Conservation (phyloP, 306 rosid species). For the Vicia sativa region DNA sequence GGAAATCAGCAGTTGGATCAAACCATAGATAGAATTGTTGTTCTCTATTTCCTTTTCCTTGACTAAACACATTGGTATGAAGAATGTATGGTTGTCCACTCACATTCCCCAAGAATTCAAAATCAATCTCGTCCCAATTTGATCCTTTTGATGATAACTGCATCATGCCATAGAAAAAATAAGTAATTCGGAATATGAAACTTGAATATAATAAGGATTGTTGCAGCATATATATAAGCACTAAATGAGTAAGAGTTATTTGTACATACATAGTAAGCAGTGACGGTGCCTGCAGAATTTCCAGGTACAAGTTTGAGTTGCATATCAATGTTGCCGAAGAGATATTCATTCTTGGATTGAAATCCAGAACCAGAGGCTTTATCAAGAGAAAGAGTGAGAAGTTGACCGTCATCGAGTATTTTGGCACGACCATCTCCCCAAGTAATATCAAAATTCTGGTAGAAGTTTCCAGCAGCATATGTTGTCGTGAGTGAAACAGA, state of each 20-base stretch:
- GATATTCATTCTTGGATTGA: constrained; percentile 54
- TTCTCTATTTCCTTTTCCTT: constrained; percentile 73
- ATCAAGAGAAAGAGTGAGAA: constrained; percentile 71
- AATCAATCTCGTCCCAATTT: constrained; percentile 76
- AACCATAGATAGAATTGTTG: constrained; percentile 79
- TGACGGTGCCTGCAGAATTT: constrained; percentile 79
- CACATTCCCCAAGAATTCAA: constrained; percentile 75
- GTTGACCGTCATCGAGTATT: constrained; percentile 40
- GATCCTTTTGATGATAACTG: constrained; percentile 71
- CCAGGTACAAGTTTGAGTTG: constrained; percentile 67
- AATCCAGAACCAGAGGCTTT: constrained; percentile 79
- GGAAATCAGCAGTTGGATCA: constrained; percentile 69
- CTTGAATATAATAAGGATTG: neutral
- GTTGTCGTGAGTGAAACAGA: neutral
- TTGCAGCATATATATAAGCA: neutral
- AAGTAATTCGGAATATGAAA: neutral
- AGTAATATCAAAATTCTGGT: constrained; percentile 57
- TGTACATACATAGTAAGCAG: constrained; percentile 64
- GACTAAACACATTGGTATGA: constrained; percentile 71
- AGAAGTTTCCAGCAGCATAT: constrained; percentile 47
- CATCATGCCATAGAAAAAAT: neutral
- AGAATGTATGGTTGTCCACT: constrained; percentile 79
- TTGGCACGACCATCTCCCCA: constrained; percentile 76
- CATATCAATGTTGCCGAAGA: constrained; percentile 66
- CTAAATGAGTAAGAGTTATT: neutral